These are phyloP conservation scores for Nasturtium officinale DNA, from an alignment of 345 rosid genomes.

Conservation along the genomic window DNA sequence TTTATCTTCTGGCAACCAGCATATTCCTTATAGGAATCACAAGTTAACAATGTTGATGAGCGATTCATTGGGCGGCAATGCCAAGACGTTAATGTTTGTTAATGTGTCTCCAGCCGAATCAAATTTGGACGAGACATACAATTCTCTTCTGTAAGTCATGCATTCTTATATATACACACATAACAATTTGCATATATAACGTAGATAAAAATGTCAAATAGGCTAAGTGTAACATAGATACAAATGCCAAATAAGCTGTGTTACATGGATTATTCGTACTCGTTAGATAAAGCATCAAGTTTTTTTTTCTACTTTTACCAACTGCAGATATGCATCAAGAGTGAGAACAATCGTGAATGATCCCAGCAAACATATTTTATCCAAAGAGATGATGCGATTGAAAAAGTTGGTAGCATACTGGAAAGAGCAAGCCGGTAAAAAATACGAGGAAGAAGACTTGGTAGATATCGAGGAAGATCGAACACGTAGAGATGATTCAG, in stretches of 20 bases:
- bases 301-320: not conserved
- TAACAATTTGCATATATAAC: not conserved
- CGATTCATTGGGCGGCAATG: slow-evolving; percentile 98
- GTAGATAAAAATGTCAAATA: not conserved
- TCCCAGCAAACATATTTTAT: slow-evolving; percentile 79
- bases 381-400: slow-evolving; percentile 85
- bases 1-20: slow-evolving; percentile 81
- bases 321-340: slow-evolving; percentile 83
- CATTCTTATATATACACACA: not conserved
- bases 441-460: slow-evolving; percentile 69
- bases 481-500: slow-evolving; percentile 50
- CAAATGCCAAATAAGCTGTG: not conserved
- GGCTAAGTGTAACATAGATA: not conserved
- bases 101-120: slow-evolving; percentile 90
- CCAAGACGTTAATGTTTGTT: slow-evolving; percentile 95
- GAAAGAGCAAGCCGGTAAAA: slow-evolving; percentile 92
- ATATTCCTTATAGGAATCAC: slow-evolving; percentile 93
- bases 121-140: slow-evolving; percentile 88
- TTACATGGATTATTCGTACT: not conserved
- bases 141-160: slow-evolving; percentile 70
- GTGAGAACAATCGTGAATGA: slow-evolving; percentile 89
- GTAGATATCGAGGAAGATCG: slow-evolving; percentile 84
- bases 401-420: slow-evolving; percentile 80
- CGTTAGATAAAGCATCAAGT: not conserved
- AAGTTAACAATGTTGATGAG: slow-evolving; percentile 96